Evolutionary conservation across 228 moss, liverwort and hornwort genomes (phyloP), one percentile per base, ranked within the genome.

Genomic region (Sphagnum fallax): DNA sequence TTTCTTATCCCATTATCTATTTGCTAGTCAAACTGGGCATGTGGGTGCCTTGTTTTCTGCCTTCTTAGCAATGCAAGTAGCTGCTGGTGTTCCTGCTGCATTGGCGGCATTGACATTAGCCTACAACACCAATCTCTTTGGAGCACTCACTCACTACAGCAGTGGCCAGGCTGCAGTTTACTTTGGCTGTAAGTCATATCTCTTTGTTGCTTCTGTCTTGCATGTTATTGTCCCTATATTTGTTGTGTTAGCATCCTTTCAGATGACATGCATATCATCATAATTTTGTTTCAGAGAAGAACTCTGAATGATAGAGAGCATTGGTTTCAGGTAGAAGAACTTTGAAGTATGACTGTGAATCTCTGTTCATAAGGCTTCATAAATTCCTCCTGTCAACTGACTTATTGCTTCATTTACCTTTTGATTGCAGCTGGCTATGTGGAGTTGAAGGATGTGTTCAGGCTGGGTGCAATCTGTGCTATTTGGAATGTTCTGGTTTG

Each of bases 121-220:
- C 71, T 98, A 90, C 79, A 94, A 84, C 75, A 98, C 98, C 65
- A 98, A 98, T 80, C 88, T 98, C 16, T 98, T 98, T 71, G 98
- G 98, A 64, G 91, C 77, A 8, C 67, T 98, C 10, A 98, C 98
- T 10, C 98, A 94, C 75, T 98, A 94, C 83, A 98, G 98, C 82
- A 98, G 98, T 83, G 98, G 98, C 52, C 98, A 98, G 67, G 98
- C 98, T 66, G 98, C 98, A 51, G 98, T 98, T 6, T 98, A 98
- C 73, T 98, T 80, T 60, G 98, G 98, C 84, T 92, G 95, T 95
- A 65, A 81, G 85, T 65, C 32, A 32, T 32, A 32, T 32, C 32
- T 32, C 32, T 2, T 32, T 32, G 32, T 1, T 32, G 32, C 32
- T 32, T 32, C 32, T 32, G 32, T 32, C 32, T 32, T 32, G 32